phyloP scores from a whole-genome alignment of 192 early-diverging fungal species.

The Dissophora ornata region DNA sequence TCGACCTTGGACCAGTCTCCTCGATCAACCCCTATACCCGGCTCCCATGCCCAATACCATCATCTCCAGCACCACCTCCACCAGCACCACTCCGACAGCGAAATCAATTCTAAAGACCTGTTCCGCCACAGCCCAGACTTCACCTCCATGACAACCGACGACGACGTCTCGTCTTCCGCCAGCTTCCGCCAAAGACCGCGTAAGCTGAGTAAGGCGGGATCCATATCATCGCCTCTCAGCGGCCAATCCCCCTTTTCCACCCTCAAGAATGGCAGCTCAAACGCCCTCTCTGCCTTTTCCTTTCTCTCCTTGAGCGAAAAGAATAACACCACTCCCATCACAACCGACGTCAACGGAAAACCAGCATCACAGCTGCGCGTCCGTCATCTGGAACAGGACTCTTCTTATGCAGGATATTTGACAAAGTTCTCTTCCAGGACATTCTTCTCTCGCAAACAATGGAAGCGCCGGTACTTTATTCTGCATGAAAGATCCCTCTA shows the following conservation, averaged over 20 bases:
- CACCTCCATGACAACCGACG: constrained; percentile 36
- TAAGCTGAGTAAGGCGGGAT: constrained; percentile 30
- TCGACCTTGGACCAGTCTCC: constrained; percentile 15
- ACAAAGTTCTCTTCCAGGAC: constrained; percentile 50
- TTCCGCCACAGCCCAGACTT: constrained; percentile 9
- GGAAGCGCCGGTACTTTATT: constrained; percentile 58
- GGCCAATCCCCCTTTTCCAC: constrained; percentile 8
- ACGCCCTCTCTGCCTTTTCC: constrained; percentile 18
- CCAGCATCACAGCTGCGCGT: constrained; percentile 29
- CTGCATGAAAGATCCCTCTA: constrained; percentile 50
- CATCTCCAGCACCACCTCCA: not conserved
- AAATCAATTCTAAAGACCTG: constrained; percentile 3
- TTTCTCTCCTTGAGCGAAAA: constrained; percentile 19
- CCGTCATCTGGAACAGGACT: constrained; percentile 37
- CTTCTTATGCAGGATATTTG: constrained; percentile 45
- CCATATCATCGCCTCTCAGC: constrained; percentile 39
- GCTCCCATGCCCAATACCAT: constrained; percentile 4
- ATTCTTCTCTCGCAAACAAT: constrained; percentile 55
- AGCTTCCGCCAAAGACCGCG: constrained; percentile 41
- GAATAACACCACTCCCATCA: not conserved
- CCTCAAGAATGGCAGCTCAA: constrained; percentile 10
- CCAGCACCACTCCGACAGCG: not conserved
- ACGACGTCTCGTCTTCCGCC: constrained; percentile 41
- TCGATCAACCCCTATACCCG: constrained; percentile 35
- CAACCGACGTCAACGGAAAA: not conserved